A percentile compares a stretch with the other conserved stretches of the same genome.
Conservation (phyloP, 2,329 filamentous ascomycete species). For the Cytospora piceae region DNA sequence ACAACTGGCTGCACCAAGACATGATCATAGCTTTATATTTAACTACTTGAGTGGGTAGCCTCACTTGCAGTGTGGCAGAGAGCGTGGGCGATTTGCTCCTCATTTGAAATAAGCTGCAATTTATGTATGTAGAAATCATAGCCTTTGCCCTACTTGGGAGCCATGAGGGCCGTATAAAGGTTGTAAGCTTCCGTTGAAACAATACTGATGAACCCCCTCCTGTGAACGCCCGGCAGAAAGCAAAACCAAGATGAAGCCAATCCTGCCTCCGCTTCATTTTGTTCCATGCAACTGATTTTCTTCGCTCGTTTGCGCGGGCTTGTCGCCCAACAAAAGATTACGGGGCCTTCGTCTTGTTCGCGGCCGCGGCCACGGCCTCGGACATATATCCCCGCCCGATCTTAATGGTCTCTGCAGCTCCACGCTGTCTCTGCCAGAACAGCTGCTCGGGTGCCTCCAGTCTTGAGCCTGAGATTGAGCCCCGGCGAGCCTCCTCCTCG, state of each 20-base stretch:
- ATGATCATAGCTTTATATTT: not conserved
- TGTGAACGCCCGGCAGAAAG: not conserved
- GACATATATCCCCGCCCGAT: constrained; percentile 59
- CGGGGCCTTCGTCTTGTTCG: constrained; percentile 29
- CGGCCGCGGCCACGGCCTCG: constrained; percentile 38
- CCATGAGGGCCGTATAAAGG: not conserved
- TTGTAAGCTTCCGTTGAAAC: not conserved
- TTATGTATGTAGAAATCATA: too few species aligned
- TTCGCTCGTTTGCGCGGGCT: not conserved
- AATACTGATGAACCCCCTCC: not conserved
- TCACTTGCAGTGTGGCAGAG: too few species aligned
- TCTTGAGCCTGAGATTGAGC: constrained; percentile 54
- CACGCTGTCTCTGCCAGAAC: constrained; percentile 67
- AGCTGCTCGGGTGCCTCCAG: constrained; percentile 55
- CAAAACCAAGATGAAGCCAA: not conserved
- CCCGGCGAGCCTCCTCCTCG: constrained; percentile 63
- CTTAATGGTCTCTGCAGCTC: constrained; percentile 60
- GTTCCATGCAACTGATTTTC: not conserved
- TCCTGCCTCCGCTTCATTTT: not conserved
- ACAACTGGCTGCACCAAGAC: not conserved
- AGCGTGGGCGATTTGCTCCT: too few species aligned
- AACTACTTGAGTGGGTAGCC: not conserved
- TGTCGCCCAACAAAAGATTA: constrained; percentile 1
- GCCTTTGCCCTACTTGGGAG: not conserved
- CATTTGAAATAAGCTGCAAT: too few species aligned